Evolutionary conservation across 129 eudicot species (phyloP).

Genomic region (Escallonia rubra): DNA sequence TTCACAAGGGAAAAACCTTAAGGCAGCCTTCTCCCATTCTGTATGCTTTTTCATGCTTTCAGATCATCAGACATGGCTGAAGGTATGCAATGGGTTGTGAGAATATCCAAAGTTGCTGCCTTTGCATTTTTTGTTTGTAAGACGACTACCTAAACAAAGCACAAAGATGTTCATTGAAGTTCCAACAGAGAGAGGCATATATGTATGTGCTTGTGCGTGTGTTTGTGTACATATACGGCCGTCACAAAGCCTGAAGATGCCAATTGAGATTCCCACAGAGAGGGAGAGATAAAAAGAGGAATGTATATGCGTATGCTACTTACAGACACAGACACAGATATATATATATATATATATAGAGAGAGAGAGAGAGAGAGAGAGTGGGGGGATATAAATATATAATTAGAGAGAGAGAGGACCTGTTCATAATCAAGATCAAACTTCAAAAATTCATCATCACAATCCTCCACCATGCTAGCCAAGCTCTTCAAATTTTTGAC

Average conservation of each 20-base stretch:
- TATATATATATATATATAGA: no score
- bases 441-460: slow-evolving; percentile 45
- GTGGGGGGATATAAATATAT: not conserved
- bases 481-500: slow-evolving; percentile 52
- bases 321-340: no score
- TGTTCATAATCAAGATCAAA: slow-evolving; percentile 54
- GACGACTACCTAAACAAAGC: slow-evolving; percentile 44
- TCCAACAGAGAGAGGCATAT: not conserved
- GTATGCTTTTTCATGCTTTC: slow-evolving; percentile 24
- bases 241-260: not conserved
- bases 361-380: not conserved
- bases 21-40: not conserved
- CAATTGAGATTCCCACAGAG: not conserved
- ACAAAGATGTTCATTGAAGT: not conserved
- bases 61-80: slow-evolving; percentile 60
- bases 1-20: not conserved
- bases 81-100: slow-evolving; percentile 53
- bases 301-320: no score
- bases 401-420: slow-evolving; percentile 16
- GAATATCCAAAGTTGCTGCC: slow-evolving; percentile 26
- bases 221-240: no score
- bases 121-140: slow-evolving; percentile 41
- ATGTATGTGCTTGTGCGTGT: not conserved
- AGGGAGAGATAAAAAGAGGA: not conserved
- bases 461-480: slow-evolving; percentile 51